Percentiles rank a stretch among this genome's conserved stretches.
Conservation (phyloP, 441 rosid genomes). For the Erodium chrysanthum region DNA sequence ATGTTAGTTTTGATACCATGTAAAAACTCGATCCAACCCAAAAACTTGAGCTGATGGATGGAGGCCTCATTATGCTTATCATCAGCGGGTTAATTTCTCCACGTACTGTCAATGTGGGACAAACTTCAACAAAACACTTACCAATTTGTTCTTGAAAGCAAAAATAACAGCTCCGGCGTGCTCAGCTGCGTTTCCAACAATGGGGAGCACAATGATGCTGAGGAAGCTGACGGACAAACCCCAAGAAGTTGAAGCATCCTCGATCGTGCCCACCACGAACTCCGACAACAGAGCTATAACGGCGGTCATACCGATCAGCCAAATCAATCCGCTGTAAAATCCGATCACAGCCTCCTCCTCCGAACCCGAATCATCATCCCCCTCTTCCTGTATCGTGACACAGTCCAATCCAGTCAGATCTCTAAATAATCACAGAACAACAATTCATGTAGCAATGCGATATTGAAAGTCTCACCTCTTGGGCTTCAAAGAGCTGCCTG, state of each 20-base stretch:
- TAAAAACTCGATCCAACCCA: no score
- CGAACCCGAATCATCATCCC: slow-evolving; percentile 23
- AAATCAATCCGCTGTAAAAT: slow-evolving; percentile 64
- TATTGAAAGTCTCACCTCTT: slow-evolving; percentile 39
- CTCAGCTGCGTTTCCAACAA: slow-evolving; percentile 91
- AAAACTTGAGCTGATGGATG: no score
- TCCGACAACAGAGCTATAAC: slow-evolving; percentile 63
- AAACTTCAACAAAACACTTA: slow-evolving; percentile 23
- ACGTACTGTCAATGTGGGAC: no score
- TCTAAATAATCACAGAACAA: no score
- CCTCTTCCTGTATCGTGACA: slow-evolving; percentile 33
- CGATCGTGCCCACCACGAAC: slow-evolving; percentile 71
- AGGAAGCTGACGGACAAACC: slow-evolving; percentile 77
- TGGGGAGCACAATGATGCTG: slow-evolving; percentile 71
- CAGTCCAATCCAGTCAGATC: no score
- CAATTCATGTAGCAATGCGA: no score
- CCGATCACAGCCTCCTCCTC: slow-evolving; percentile 61
- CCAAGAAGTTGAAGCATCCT: slow-evolving; percentile 84
- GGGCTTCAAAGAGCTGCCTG: slow-evolving; percentile 55
- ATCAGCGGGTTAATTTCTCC: no score
- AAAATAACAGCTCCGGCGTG: slow-evolving; percentile 95
- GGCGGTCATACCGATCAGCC: slow-evolving; percentile 77
- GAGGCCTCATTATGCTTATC: no score
- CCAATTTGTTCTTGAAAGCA: slow-evolving; percentile 78
- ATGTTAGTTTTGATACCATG: no score